Conservation (phyloP, 176 grass and related monocot genomes). For the Carex cristatella region DNA sequence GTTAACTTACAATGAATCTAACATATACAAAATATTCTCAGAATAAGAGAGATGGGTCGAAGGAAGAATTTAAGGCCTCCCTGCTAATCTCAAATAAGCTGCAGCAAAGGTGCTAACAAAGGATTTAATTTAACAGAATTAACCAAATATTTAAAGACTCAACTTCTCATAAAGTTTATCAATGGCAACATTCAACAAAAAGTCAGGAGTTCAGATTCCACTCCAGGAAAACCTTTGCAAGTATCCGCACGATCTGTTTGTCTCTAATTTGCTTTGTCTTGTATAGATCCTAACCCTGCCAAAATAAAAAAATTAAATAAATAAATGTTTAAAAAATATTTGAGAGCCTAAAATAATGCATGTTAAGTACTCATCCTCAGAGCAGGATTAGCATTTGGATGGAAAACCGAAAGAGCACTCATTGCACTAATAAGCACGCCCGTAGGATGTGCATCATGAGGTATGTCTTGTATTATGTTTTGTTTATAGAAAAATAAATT, state of each 20-base stretch:
- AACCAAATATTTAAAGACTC: too few relatives aligned
- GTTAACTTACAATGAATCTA: conserved; percentile 81
- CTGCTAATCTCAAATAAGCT: conserved; percentile 87
- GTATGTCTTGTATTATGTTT: conserved; percentile 45
- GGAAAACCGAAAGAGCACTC: conserved; percentile 51
- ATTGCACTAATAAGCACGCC: conserved; percentile 43
- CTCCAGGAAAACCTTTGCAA: conserved; percentile 36
- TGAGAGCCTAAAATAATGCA: background rate
- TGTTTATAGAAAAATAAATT: background rate
- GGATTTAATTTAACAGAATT: background rate
- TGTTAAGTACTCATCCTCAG: conserved; percentile 37
- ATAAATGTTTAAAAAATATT: background rate
- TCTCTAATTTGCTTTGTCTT: conserved; percentile 27
- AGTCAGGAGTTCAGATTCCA: background rate
- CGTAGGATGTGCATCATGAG: conserved; percentile 54
- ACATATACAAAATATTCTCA: conserved; percentile 92
- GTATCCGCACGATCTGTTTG: conserved; percentile 41
- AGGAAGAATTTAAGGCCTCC: conserved; percentile 79
- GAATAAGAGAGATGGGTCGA: conserved; percentile 82
- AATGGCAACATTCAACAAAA: background rate
- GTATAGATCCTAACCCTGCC: conserved; percentile 45
- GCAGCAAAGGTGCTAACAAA: conserved; percentile 26
- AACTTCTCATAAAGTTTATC: background rate
- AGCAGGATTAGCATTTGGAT: conserved; percentile 51
- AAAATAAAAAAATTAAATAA: background rate